A percentile compares a stretch with the other conserved stretches of the same genome.
These are phyloP conservation scores for Porodaedalea pini DNA, from an alignment of 1,284 basidiomycete genomes.

Conservation along the genomic window DNA sequence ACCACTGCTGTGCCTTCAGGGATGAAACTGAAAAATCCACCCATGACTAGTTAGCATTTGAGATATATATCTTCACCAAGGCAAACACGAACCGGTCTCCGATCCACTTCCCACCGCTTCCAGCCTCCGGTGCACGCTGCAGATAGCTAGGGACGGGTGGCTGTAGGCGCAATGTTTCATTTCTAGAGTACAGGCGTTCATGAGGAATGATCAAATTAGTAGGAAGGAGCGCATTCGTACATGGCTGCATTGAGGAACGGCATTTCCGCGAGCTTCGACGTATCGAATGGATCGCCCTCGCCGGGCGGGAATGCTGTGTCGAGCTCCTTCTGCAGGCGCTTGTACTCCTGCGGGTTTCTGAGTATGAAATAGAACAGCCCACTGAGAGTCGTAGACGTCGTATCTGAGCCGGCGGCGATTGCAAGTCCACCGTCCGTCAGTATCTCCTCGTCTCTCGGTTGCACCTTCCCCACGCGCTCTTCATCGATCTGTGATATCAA, in stretches of 20 bases:
- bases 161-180: conserved; percentile 12
- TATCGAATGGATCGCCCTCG: conserved; percentile 19
- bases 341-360: conserved; percentile 28
- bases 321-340: conserved; percentile 29
- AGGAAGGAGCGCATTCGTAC: not conserved
- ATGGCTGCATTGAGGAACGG: conserved; percentile 22
- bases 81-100: conserved; percentile 11
- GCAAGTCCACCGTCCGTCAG: conserved; percentile 32
- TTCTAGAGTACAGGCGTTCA: not conserved
- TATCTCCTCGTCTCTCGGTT: conserved; percentile 26
- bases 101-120: no score
- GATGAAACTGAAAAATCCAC: conserved; percentile 36
- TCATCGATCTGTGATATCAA: conserved; percentile 29
- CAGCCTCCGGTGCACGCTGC: conserved; percentile 10
- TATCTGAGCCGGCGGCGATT: conserved; percentile 38
- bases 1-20: conserved; percentile 47
- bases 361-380: conserved; percentile 32
- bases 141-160: not conserved
- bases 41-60: no score
- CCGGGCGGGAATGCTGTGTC: conserved; percentile 24
- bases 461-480: conserved; percentile 26
- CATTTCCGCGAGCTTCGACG: conserved; percentile 25
- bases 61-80: not conserved
- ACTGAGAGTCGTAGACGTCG: conserved; percentile 30
- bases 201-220: not conserved